phyloP scores from a whole-genome alignment of 805 yeast genomes.

The Nakazawaea molendinolei region DNA sequence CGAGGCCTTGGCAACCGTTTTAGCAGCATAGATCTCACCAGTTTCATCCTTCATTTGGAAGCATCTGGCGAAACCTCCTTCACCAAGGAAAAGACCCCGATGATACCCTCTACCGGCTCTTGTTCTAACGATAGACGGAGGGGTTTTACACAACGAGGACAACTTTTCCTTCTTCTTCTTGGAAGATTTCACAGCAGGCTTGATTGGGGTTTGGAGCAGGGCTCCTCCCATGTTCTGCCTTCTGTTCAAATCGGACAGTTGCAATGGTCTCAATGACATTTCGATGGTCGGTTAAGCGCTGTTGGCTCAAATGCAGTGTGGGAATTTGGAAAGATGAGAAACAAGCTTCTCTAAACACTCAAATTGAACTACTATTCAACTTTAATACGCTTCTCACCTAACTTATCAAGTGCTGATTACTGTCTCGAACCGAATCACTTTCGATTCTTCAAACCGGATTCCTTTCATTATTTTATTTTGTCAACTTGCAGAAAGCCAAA shows the following conservation, averaged over 20 bases:
- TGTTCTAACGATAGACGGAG: constrained; percentile 88
- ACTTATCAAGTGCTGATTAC: too few relatives aligned
- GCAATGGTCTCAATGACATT: constrained; percentile 12
- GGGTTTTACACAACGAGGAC: constrained; percentile 89
- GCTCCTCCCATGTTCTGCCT: constrained; percentile 6
- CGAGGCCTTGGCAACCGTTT: constrained; percentile 95
- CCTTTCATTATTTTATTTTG: constrained; percentile 11
- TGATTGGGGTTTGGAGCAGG: constrained; percentile 30
- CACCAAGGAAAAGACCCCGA: constrained; percentile 88
- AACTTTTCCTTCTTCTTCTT: constrained; percentile 84
- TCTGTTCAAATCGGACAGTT: constrained; percentile 12
- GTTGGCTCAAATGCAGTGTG: too few relatives aligned
- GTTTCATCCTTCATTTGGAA: constrained; percentile 90
- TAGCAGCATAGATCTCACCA: constrained; percentile 90
- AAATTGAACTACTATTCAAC: background rate
- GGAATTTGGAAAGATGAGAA: too few relatives aligned
- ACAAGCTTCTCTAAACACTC: too few relatives aligned
- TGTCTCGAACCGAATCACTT: too few relatives aligned
- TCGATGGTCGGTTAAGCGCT: too few relatives aligned
- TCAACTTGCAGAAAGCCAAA: constrained; percentile 9
- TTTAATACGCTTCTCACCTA: background rate
- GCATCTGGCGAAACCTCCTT: constrained; percentile 98
- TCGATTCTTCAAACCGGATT: too few relatives aligned
- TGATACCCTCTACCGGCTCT: constrained; percentile 83
- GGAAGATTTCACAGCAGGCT: constrained; percentile 23